These are phyloP conservation scores for Chlamydomonas sp. DNA, from an alignment of 139 green algal species.

Conservation along the genomic window DNA sequence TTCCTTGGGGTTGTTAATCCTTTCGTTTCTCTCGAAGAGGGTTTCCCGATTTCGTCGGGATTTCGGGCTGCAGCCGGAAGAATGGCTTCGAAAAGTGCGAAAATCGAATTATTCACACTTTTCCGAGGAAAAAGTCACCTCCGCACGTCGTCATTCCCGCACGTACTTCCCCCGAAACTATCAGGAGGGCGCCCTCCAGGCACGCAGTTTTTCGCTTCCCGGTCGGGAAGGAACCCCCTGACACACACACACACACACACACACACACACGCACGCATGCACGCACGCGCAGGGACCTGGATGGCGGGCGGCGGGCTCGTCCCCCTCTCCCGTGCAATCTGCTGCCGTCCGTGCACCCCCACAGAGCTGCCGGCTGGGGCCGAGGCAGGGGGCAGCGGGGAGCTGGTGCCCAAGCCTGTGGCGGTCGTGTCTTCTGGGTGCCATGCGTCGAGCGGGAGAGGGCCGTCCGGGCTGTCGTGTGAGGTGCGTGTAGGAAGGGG, in stretches of 20 bases:
- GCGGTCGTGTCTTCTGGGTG: no score
- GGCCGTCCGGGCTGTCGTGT: no score
- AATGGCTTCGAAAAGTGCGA: no score
- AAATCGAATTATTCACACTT: background rate
- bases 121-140: background rate
- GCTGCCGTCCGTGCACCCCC: constrained; percentile 67
- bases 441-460: no score
- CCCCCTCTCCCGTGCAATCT: constrained; percentile 62
- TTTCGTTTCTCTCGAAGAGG: no score
- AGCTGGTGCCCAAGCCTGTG: no score
- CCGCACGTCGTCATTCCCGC: background rate
- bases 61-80: no score
- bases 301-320: constrained; percentile 54
- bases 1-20: no score
- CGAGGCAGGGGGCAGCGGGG: no score
- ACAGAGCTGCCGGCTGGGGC: constrained; percentile 36
- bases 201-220: background rate
- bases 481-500: no score
- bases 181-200: background rate
- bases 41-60: no score
- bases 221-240: background rate
- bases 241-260: background rate
- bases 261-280: background rate
- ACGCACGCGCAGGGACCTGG: background rate
- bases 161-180: background rate